Evolutionary conservation across 768 basidiomycete genomes (phyloP), one percentile per base, ranked within the genome.

Genomic region (Tubosaeta sp.): DNA sequence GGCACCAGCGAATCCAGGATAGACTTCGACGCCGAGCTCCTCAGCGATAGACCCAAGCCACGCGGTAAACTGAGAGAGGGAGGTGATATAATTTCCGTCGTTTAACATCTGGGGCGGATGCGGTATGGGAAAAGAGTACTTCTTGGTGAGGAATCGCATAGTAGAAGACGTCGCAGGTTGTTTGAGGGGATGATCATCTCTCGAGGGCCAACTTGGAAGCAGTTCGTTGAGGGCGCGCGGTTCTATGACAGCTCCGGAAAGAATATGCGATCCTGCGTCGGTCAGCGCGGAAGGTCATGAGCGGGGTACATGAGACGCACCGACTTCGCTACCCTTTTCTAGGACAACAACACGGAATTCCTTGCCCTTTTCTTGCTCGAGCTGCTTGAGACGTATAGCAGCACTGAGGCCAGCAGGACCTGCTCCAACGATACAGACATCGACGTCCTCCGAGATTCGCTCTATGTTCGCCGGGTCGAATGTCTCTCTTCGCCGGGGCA

Each of bases 41-140:
- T 97, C 94, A 0, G 95, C 95, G 27, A 96, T 79, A 48, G 76
- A 70, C 3, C 83, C 90, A 1, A 99, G 79, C 94, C 95, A 98
- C 4, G 89, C 80, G 0, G 92, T 87, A 55, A 97, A 84, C 30
- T 81, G 83, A 1, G 91, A 94, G 27, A 98, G 82, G 2, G 93
- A 95, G 35, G 90, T 73, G 63, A 98, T 84, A 68, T 91, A 97
- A 71, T 97, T 99, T 43, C 94, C 87, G 25, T 86, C 80, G 76
- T 96, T 96, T 61, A 76, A 74, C 96, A 99, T 99, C 69, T 97
- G 94, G 0, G 95, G 94, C 4, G 96, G 95, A 64, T 97, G 94
- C 0, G 93, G 96, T 42, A 97, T 82, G 12, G 91, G 92, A 54
- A 94, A 71, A 11, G 87, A 79, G 48, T 65, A 63, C 14, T 75